Base-by-base conservation (phyloP, 306 rosid species). In the Lupinus albus region DNA sequence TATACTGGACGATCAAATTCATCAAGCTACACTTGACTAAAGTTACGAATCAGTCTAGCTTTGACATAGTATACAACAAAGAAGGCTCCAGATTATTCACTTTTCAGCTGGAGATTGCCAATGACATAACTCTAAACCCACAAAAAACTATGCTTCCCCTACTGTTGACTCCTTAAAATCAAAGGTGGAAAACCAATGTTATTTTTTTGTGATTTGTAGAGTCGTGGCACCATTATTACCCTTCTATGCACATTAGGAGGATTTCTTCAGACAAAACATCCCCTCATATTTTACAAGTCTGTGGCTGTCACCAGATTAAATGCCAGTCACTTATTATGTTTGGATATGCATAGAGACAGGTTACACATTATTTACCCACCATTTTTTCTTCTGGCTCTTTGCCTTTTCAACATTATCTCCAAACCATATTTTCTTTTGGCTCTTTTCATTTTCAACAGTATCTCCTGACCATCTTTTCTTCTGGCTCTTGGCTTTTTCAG, bases 401-500 rank as follows among this genome's bases (percentile, higher is more conserved):
- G 82, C 92, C 75, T 64, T 81, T 25, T 68, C 36, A 32, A 94
- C 95, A 48, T 2, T 5, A 12, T 54, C 21, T 68, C 38, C 65
- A 8, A 32, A 42, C 87, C 86, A 74, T 62, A 67, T 84, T 20
- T 78, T 39, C 84, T 47, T 58, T 64, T 79, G 88, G 48, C 16
- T 71, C 72, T 76, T 83, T 2, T n/a, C n/a, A n/a, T n/a, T n/a
- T n/a, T n/a, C n/a, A n/a, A n/a, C n/a, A n/a, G n/a, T n/a, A n/a
- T n/a, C n/a, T n/a, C n/a, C n/a, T n/a, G n/a, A n/a, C n/a, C n/a
- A n/a, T n/a, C n/a, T n/a, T n/a, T n/a, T n/a, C n/a, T n/a, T n/a
- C n/a, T n/a, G n/a, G n/a, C n/a, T n/a, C n/a, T n/a, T n/a, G n/a
- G 82, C 92, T 75, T 64, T 81, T 25, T 68, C 35, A 38, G 95